These are phyloP conservation scores for Paracoccidioides lutzii DNA, from an alignment of 2,329 filamentous ascomycete species.

Conservation along the genomic window DNA sequence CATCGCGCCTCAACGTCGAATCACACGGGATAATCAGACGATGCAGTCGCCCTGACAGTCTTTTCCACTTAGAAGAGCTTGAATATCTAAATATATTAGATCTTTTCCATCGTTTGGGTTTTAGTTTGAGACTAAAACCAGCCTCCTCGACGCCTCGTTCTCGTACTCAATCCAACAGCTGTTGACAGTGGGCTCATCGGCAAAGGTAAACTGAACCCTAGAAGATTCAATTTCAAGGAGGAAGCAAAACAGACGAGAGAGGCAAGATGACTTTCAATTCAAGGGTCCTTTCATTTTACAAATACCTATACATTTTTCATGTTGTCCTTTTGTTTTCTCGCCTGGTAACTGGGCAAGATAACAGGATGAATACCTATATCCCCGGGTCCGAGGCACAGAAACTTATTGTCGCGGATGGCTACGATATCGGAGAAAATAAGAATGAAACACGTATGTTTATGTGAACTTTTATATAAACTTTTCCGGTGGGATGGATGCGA, in stretches of 20 bases:
- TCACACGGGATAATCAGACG: no score
- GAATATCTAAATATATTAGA: no score
- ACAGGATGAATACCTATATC: background rate
- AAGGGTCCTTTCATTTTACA: background rate
- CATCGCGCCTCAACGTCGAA: no score
- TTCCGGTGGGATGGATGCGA: background rate
- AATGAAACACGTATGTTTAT: background rate
- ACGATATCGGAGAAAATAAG: background rate
- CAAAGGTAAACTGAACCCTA: background rate
- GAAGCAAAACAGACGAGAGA: background rate
- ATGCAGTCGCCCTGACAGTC: no score
- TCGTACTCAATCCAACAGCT: no score
- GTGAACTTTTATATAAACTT: background rate
- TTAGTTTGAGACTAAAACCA: no score
- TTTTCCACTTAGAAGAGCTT: no score
- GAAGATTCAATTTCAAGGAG: no score
- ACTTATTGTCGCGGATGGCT: background rate
- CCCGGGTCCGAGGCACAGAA: background rate
- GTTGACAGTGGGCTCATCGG: background rate
- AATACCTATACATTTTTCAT: background rate
- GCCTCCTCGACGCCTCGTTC: no score
- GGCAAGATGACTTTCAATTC: background rate
- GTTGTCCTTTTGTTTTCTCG: background rate
- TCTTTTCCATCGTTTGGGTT: no score
- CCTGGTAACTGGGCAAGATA: background rate